phyloP scores from a whole-genome alignment of 2,329 filamentous ascomycete species.

The Ophiostoma montium region DNA sequence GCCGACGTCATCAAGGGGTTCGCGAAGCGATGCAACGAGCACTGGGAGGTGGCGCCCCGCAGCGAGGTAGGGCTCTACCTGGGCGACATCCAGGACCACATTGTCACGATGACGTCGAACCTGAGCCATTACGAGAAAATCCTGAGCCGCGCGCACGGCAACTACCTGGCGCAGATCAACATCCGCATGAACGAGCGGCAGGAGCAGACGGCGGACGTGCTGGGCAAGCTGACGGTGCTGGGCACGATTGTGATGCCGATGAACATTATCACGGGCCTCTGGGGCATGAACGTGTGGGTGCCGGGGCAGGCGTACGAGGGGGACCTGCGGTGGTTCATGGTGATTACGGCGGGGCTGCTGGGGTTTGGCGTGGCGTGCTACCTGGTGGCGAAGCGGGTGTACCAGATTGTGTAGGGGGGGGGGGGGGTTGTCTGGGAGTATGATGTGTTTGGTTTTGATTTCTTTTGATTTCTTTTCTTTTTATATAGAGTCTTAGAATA shows the following conservation, averaged over 20 bases:
- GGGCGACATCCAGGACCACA: constrained; percentile 97
- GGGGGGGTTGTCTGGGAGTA: too few relatives aligned
- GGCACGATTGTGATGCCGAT: constrained; percentile 96
- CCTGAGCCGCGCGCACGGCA: constrained; percentile 78
- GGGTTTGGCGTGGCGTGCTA: constrained; percentile 71
- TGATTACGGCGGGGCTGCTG: constrained; percentile 59
- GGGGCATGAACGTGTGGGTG: constrained; percentile 98
- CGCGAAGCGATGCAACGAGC: constrained; percentile 93
- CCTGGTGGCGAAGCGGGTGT: constrained; percentile 68
- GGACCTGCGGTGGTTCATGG: constrained; percentile 62
- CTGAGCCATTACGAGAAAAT: constrained; percentile 93
- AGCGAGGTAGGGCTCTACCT: constrained; percentile 96
- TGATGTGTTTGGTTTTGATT: background rate
- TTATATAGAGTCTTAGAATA: too few relatives aligned
- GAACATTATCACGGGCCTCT: constrained; percentile 97
- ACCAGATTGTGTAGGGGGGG: constrained; percentile 51
- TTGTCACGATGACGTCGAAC: constrained; percentile 97
- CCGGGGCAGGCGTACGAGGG: constrained; percentile 75
- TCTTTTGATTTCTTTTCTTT: background rate
- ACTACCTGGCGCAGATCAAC: constrained; percentile 98
- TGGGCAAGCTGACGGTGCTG: constrained; percentile 87
- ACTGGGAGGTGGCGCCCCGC: constrained; percentile 89
- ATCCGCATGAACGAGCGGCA: constrained; percentile 97
- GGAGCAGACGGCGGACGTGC: constrained; percentile 86
- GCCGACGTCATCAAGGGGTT: constrained; percentile 99